Base-by-base conservation (phyloP, 192 early-diverging fungal genomes). In the Diversispora epigaea region DNA sequence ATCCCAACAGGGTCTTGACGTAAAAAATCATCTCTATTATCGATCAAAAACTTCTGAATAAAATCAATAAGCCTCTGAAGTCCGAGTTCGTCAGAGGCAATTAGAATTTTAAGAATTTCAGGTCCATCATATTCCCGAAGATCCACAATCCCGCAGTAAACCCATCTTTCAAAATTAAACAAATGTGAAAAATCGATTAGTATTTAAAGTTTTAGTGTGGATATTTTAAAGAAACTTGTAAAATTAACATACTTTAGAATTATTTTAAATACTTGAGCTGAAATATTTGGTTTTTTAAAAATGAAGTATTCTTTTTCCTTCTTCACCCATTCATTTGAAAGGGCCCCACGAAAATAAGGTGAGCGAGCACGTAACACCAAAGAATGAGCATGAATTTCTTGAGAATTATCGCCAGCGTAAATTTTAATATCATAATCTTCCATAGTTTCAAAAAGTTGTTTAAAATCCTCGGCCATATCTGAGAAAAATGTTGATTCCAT, bases 271-370 rank as follows among this genome's bases (percentile, higher is more conserved):
- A 67, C 41, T n/a, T 15, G 12, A 6, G 65, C 19, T 4, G 11
- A 15, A 45, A 67, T 44, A 67, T 46, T 67, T 12, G 65, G 65
- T 40, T 67, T 67, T 67, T 67, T 67, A 6, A 67, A 67, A 21
- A 67, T 8, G 4, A 67, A 45, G 15, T 25, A 14, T 10, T 17
- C 45, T 15, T 67, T 39, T 15, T 67, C 21, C 43, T 43, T 67
- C 40, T 43, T 67, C 11, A 40, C 65, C 65, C 65, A 67, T 10
- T 44, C 40, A 21, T 12, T 9, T 11, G 65, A 67, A 17, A 67
- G 43, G 10, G 65, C 65, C 14, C 17, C 4, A 45, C 40, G 65
- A 67, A 67, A 67, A 44, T 45, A 67, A 21, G 65, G 21, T 15
- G 65, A 67, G 10, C 65, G 22, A 43, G 65, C 40, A 4, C 64